Evolutionary conservation across 257 asterid species (phyloP), one percentile per base, ranked within the genome.

Genomic region (Handroanthus guayacan): DNA sequence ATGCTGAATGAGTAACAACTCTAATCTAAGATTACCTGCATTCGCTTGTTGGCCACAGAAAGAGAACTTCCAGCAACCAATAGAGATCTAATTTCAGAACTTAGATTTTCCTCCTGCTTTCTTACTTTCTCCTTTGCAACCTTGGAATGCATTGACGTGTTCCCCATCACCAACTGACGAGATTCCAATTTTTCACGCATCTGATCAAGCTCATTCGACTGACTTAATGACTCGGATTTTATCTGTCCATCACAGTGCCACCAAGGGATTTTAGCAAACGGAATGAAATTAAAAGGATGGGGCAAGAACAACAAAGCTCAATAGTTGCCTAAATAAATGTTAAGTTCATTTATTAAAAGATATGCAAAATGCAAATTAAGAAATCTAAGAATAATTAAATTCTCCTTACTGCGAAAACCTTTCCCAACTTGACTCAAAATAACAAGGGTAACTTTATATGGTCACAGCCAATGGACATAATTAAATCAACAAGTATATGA

Each of bases 111-210:
- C 86, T 95, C 99, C 80, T 89, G 98, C 86, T 84, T 92, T 79
- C 88, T 89, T 16, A 86, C 92, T 81, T 89, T 89, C 80, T 92
- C 98, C 87, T 87, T 87, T 4, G 83, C 80, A 72, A 95, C 95
- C 85, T 92, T 92, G 16, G 99, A 92, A 61, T 82, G 89, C 98
- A 95, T 89, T 8, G 91, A 87, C 96, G 81, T 92, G 87, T 90
- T 95, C 72, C 96, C 98, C 98, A 95, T 95, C 80, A 91, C 87
- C 89, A 92, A 87, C 83, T 95, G 89, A 75, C 92, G 94, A 73
- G 84, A 85, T 81, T 88, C 94, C 80, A 91, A 73, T 67, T 85
- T 89, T 82, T 92, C 98, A 58, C 78, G 85, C 97, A 87, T 95
- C 84, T 86, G 91, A 84, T 85, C 94, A 75, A 95, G 94, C 91